These are phyloP conservation scores for Colletotrichum endophyticum DNA, from an alignment of 2,329 filamentous ascomycete species.

Conservation along the genomic window DNA sequence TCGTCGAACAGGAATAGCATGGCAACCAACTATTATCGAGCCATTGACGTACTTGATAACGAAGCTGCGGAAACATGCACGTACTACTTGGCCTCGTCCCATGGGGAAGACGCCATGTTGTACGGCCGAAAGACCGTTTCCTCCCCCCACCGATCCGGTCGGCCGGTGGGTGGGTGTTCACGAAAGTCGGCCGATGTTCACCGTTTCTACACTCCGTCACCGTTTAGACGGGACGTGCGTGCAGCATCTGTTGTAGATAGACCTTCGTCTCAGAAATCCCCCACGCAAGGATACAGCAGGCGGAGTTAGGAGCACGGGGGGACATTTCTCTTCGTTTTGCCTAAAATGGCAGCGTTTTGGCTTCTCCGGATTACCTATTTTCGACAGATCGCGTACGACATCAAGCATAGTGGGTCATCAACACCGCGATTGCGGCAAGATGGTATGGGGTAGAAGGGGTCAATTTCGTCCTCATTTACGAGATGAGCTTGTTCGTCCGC, in stretches of 20 bases:
- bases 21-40: neutral
- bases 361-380: neutral
- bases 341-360: neutral
- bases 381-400: neutral
- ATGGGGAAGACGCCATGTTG: neutral
- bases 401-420: neutral
- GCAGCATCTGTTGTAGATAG: slow-evolving; percentile 1
- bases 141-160: slow-evolving; percentile 2
- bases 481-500: neutral
- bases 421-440: neutral
- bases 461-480: neutral
- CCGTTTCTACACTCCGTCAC: neutral
- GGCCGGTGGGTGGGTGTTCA: neutral
- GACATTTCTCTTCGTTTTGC: neutral
- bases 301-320: neutral
- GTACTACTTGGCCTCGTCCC: slow-evolving; percentile 1
- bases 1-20: neutral
- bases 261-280: slow-evolving; percentile 11
- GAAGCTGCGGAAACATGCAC: neutral
- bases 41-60: slow-evolving; percentile 2
- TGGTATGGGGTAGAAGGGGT: neutral
- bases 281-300: slow-evolving; percentile 10
- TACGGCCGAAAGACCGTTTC: neutral
- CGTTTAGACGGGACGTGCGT: slow-evolving; percentile 10
- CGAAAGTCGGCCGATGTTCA: neutral